Evolutionary conservation across 2,329 filamentous ascomycete species (phyloP), one percentile per base, ranked within the genome.

Genomic region (Fusarium succisae): DNA sequence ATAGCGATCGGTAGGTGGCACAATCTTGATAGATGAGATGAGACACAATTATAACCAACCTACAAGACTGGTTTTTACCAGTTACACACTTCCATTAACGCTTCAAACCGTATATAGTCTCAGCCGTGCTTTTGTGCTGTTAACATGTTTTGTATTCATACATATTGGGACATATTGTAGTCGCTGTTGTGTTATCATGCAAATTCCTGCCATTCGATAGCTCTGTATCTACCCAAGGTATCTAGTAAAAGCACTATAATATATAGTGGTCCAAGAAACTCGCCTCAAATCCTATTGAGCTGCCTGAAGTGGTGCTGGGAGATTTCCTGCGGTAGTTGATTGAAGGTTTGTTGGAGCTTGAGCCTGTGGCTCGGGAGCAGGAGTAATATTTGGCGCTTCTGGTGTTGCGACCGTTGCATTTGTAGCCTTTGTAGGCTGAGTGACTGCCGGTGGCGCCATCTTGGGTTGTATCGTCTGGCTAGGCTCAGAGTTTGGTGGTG

Each of bases 21-120:
- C 44, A 53, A 72, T 55, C 54, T 63, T 48, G 22, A 63, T 70
- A 76, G 57, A 64, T 61, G 35, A 74, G 68, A 77, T 54, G 53
- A 74, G 58, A 38, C 54, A 70, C 50, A 45, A 63, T 51, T 41
- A 43, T 24, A 63, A 63, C 43, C 28, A 24, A 30, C 60, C 20
- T 24, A 30, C 63, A 53, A 44, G 6, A 57, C 18, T 62, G 55
- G 22, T 22, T 28, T 17, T 18, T 26, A 15, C 15, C 15, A 51
- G 41, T 62, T 30, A 22, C 22, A 13, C 35, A 39, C 32, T 43
- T 59, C 24, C 24, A 15, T 45, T 15, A 18, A 12, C 18, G 15
- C 26, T n/a, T 37, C 20, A 44, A 28, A 22, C 24, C 38, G n/a
- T 22, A 24, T 30, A 37, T 12, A 11, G 18, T 35, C 28, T 32